Evolutionary conservation across 306 rosid genomes (phyloP), one percentile per base, ranked within the genome.

Genomic region (Echinosophora koreensis): DNA sequence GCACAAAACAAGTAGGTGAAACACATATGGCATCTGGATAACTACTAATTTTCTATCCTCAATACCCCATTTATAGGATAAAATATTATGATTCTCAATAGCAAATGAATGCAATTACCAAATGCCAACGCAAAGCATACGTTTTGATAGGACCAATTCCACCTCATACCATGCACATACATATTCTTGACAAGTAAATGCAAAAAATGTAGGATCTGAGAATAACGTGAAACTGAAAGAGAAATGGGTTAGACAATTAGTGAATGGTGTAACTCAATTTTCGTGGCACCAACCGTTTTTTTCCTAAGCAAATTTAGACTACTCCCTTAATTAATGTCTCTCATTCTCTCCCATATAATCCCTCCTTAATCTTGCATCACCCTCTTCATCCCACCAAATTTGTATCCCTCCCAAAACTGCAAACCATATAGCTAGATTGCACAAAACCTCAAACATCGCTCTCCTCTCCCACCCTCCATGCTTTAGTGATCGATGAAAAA

Each of bases 241-340:
- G 10, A 47, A 63, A 38, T 39, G 2, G 1, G 8, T 3, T 6
- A 30, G 52, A 15, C 10, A 50, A 79, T 66, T 13, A 47, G 41
- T 8, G 38, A 65, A 76, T 44, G 90, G 85, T 51, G 63, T 14
- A 77, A 76, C 90, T 62, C 22, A 73, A 74, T 50, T 78, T 35
- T 81, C 89, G 90, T 76, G 22, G 16, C 46, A 50, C 66, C 85
- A 71, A 69, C 63, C 50, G 15, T 54, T 80, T 79, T 49, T 44
- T 4, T 14, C 5, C 62, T 13, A 44, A 39, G 34, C 67, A 65
- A 66, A 71, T 27, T 38, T 66, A 64, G 75, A 37, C 14, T 57
- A 6, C 8, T 10, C 49, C 56, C 63, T n/a, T n/a, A n/a, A n/a
- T 9, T 46, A 18, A 34, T 16, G 30, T 28, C 65, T 15, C 47